Conservation (phyloP, 441 rosid genomes). For the Jatropha podagrica region DNA sequence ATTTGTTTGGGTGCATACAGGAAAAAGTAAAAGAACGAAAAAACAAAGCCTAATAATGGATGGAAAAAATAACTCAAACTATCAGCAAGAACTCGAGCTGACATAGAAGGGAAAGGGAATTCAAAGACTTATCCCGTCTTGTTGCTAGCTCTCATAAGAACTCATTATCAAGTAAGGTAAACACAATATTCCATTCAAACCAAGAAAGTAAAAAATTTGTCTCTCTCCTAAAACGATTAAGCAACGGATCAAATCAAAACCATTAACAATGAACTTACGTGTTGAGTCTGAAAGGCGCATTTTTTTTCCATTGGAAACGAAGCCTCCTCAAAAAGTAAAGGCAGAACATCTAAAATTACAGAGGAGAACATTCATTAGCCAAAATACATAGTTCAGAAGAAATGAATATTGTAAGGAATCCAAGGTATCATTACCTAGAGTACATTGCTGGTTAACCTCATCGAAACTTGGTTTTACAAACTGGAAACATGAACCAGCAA, state of each 20-base stretch:
- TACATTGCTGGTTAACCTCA: conserved; percentile 37
- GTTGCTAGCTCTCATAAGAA: neutral
- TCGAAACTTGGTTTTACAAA: conserved; percentile 44
- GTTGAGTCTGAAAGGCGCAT: conserved; percentile 36
- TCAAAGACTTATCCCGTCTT: neutral
- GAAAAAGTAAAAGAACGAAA: neutral
- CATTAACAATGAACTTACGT: conserved; percentile 28
- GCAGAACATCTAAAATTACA: conserved; percentile 53
- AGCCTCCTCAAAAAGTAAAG: conserved; percentile 49
- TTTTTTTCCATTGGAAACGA: conserved; percentile 45
- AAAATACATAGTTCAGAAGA: neutral
- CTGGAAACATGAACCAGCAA: conserved; percentile 48
- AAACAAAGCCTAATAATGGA: neutral
- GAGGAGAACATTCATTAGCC: conserved; percentile 16
- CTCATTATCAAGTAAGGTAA: neutral
- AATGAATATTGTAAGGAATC: neutral
- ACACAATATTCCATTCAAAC: neutral
- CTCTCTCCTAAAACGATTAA: neutral
- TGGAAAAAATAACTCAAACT: neutral
- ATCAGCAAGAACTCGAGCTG: neutral
- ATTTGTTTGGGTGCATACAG: neutral
- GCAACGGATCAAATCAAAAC: neutral
- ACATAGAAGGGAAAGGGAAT: neutral
- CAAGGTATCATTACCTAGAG: conserved; percentile 41
- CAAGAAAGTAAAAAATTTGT: neutral